Conservation (phyloP, 2,329 filamentous ascomycete species). For the Phyllosticta paracitricarpa region DNA sequence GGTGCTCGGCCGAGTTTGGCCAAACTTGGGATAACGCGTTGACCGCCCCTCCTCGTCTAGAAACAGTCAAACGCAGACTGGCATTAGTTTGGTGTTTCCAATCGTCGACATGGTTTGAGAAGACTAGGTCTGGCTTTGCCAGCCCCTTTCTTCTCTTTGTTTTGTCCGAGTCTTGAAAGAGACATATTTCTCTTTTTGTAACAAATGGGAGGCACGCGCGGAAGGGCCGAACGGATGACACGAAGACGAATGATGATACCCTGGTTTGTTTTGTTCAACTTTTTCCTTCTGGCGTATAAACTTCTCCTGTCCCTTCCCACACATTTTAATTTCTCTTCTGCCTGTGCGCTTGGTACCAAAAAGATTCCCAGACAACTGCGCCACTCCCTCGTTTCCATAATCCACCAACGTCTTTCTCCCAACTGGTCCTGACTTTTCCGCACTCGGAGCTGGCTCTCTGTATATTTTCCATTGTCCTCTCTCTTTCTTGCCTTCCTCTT, state of each 20-base stretch:
- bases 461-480: not conserved
- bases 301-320: no score
- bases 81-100: not conserved
- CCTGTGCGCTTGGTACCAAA: no score
- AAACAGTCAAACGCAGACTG: not conserved
- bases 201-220: not conserved
- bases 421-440: no score
- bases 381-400: no score
- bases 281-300: not conserved
- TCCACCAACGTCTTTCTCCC: no score
- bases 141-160: no score
- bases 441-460: no score
- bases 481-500: not conserved
- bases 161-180: no score
- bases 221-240: not conserved
- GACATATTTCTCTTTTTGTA: not conserved
- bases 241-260: not conserved
- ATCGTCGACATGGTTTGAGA: no score
- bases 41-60: not conserved
- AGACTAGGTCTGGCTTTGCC: no score
- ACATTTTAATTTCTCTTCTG: no score
- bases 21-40: constrained; percentile 16
- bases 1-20: constrained; percentile 24
- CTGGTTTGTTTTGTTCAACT: not conserved
- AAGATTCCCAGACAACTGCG: no score